Evolutionary conservation across 139 green algal species (phyloP), one percentile per base, ranked within the genome.

Genomic region (Chlorella sp.): DNA sequence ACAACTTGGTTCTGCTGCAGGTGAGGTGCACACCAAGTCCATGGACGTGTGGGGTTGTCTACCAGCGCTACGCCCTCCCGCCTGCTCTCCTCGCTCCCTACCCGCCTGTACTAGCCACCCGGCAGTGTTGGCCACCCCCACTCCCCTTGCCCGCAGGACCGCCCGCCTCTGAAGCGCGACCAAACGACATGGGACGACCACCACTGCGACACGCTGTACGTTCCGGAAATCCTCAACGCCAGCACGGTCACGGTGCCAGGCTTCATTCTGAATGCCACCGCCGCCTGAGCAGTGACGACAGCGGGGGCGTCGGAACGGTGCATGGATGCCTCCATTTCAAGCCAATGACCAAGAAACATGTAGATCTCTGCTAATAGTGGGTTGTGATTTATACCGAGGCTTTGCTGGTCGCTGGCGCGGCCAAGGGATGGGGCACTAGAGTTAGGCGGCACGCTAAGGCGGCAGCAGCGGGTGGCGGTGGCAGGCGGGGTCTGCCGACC

Each of bases 1-100:
- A 82, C 56, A 62, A 72, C 20, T 30, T 72, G 56, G 76, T 60
- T 26, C 56, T 82, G 38, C 76, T 82, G 56, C 76, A 70, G 75
- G 75, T 68, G 70, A 22, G 60, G 32, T 4, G 60, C 60, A 68
- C 28, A 1, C 28, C 60, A 36, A 6, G 9, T 19, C 11, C 11
- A 24, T 65, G 56, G n/a, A n/a, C n/a, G n/a, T n/a, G n/a, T n/a
- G n/a, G n/a, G n/a, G n/a, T n/a, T n/a, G n/a, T n/a, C n/a, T n/a
- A n/a, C n/a, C n/a, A n/a, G n/a, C 9, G 16, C 56, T 24, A 65
- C 9, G 3, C 56, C 4, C 56, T 65, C 11, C 56, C 22, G 56
- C 16, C 28, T 3, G 22, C 30, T 65, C 22, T 65, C 3, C 56
- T 19, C 3, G 56, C 56, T 65, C 22, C 11, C 3, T 28, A 3